Evolutionary conservation across 208 protist species (phyloP).

Genomic region (Leishmania major): DNA sequence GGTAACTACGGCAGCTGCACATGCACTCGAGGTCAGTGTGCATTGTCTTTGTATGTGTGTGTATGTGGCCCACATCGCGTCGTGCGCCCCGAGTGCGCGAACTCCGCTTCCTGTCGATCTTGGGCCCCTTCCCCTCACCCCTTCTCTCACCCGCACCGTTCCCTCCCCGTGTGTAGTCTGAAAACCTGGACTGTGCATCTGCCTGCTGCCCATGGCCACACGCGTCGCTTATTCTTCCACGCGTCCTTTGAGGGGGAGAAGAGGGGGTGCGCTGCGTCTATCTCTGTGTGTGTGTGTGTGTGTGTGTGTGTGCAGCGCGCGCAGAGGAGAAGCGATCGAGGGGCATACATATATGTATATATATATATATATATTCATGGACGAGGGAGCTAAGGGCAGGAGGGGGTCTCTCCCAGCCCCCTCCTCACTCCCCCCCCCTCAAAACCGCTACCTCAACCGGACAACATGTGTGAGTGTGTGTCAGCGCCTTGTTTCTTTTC

Average conservation of each 20-base stretch:
- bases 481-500: no score
- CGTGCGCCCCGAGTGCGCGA: no score
- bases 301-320: not conserved
- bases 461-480: no score
- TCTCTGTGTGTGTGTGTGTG: not conserved
- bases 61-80: not conserved
- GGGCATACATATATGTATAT: not conserved
- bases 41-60: no score
- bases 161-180: no score
- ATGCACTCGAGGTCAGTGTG: no score
- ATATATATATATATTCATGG: not conserved
- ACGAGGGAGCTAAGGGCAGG: not conserved
- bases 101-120: no score
- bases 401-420: not conserved
- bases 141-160: no score
- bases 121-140: no score
- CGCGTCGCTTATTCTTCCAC: not conserved
- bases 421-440: not conserved
- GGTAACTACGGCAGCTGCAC: no score
- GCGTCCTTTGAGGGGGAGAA: not conserved
- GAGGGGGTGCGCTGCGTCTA: not conserved
- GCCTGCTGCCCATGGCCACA: no score
- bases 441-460: not conserved
- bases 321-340: not conserved
- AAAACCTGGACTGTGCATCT: no score